Evolutionary conservation across 2,329 filamentous ascomycete species (phyloP), one percentile per base, ranked within the genome.

Genomic region (Fusarium avenaceum): DNA sequence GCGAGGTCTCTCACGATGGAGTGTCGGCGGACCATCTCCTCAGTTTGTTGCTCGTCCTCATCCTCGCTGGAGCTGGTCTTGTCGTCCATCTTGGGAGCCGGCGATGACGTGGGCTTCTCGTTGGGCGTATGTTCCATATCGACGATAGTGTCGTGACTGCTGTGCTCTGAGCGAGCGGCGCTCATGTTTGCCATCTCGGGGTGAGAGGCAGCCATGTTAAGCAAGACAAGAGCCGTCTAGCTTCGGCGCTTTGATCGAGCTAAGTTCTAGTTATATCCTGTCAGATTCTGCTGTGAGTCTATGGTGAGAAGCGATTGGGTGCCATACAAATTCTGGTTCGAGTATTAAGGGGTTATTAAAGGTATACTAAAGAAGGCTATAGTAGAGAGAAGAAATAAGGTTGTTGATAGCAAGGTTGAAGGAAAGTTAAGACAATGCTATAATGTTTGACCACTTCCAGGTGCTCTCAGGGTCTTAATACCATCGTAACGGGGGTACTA

Each of bases 1-100:
- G 68, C 68, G 17, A 70, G 61, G n/a, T 68, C 64, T 4, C 68
- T 51, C 22, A 70, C 67, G n/a, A 70, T 70, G 19, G 67, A 70
- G 39, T 70, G 67, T 5, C 67, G 67, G 4, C 63, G 67, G 8
- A 55, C 55, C 45, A 67, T 70, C 45, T 70, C 67, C n/a, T 47
- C 51, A 33, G 53, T 66, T 2, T 62, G 43, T 7, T 33, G 14
- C 6, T 50, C 65, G 7, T 43, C 32, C 17, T 67, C 65, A n/a
- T 68, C 63, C 3, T 58, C 53, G 56, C 38, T 53, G 22, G 61
- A 55, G 48, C 42, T 35, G 47, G 57, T 17, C n/a, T 38, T 38
- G 6, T 59, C 54, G 20, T 49, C 44, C 30, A 44, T 22, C 40
- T 40, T 52, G 44, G 40, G 13, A 20, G 43, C 30, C 14, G 39